These are phyloP conservation scores for Phytophthora pseudosyringae DNA, from an alignment of 352 stramenopile genomes.

Conservation along the genomic window DNA sequence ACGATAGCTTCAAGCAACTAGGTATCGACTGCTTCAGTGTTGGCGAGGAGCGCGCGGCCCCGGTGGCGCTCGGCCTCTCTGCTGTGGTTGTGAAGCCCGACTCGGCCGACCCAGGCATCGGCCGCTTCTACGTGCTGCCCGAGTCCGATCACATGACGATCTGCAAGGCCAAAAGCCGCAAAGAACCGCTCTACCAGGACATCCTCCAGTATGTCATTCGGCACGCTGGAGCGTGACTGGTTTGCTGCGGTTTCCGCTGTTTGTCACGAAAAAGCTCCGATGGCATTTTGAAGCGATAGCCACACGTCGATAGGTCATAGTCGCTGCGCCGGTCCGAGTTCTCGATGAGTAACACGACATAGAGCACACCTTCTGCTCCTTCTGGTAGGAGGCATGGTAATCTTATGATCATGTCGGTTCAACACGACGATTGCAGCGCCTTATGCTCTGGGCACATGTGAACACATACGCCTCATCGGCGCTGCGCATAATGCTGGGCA, in stretches of 20 bases:
- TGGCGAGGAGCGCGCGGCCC: slow-evolving; percentile 60
- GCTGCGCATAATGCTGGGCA: slow-evolving; percentile 16
- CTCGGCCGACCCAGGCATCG: slow-evolving; percentile 76
- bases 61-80: slow-evolving; percentile 72
- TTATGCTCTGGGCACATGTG: slow-evolving; percentile 11
- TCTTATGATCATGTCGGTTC: not conserved
- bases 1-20: slow-evolving; percentile 70
- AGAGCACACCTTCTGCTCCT: slow-evolving; percentile 22
- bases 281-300: slow-evolving; percentile 18
- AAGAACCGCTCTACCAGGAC: slow-evolving; percentile 73
- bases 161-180: slow-evolving; percentile 76
- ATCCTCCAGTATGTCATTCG: slow-evolving; percentile 49
- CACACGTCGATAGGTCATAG: slow-evolving; percentile 7
- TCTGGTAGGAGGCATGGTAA: slow-evolving; percentile 1
- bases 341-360: slow-evolving; percentile 31
- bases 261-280: slow-evolving; percentile 14
- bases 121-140: slow-evolving; percentile 67
- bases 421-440: slow-evolving; percentile 10
- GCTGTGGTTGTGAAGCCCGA: slow-evolving; percentile 80
- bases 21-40: slow-evolving; percentile 80
- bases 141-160: slow-evolving; percentile 88
- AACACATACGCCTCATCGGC: no score
- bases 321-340: slow-evolving; percentile 3
- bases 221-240: slow-evolving; percentile 8
- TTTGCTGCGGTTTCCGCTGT: slow-evolving; percentile 17